phyloP scores from a whole-genome alignment of 495 filamentous ascomycete genomes.

The Podospora fimiseda region DNA sequence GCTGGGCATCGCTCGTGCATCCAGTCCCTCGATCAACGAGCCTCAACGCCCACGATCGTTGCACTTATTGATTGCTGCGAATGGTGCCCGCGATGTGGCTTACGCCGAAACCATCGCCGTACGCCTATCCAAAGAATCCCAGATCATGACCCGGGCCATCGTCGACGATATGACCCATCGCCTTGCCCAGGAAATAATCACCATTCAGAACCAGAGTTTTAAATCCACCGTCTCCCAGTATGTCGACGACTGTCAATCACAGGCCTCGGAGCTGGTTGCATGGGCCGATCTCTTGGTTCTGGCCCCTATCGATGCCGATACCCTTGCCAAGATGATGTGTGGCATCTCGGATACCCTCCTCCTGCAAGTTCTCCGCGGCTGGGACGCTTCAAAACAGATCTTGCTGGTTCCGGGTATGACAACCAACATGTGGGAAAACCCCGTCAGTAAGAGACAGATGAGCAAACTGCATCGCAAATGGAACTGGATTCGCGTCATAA shows the following conservation, averaged over 20 bases:
- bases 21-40: constrained; percentile 34
- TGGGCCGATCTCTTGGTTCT: constrained; percentile 85
- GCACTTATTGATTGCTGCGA: constrained; percentile 46
- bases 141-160: constrained; percentile 49
- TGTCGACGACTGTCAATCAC: constrained; percentile 30
- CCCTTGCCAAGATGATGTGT: constrained; percentile 73
- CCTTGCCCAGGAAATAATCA: constrained; percentile 46
- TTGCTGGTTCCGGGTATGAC: constrained; percentile 80
- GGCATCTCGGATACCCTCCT: constrained; percentile 69
- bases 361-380: constrained; percentile 67
- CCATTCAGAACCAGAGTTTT: constrained; percentile 39
- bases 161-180: constrained; percentile 48
- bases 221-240: no score
- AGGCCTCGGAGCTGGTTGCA: constrained; percentile 66
- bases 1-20: constrained; percentile 6
- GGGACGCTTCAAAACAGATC: constrained; percentile 79
- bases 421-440: constrained; percentile 75
- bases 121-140: constrained; percentile 47
- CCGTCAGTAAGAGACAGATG: constrained; percentile 74
- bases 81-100: constrained; percentile 45
- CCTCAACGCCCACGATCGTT: constrained; percentile 39
- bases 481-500: constrained; percentile 69
- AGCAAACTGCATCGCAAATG: constrained; percentile 72
- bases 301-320: constrained; percentile 76
- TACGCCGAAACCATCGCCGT: constrained; percentile 49